These are phyloP conservation scores for Panicum virgatum DNA, from an alignment of 202 grass and related monocot genomes.

Conservation along the genomic window DNA sequence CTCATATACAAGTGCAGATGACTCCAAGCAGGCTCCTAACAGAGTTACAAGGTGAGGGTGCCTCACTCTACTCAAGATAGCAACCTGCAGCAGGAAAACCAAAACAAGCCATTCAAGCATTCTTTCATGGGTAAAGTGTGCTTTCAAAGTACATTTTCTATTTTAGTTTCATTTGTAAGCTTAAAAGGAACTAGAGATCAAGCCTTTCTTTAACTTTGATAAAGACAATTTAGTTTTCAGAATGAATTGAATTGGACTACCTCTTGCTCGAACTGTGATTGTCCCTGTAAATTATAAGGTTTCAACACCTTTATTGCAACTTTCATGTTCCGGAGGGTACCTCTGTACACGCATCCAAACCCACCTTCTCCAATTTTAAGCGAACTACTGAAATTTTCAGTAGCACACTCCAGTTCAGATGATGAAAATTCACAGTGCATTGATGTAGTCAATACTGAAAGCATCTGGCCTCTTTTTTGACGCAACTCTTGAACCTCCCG, in stretches of 20 bases:
- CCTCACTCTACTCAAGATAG: slow-evolving; percentile 62
- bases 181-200: background rate
- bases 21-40: slow-evolving; percentile 58
- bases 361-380: slow-evolving; percentile 77
- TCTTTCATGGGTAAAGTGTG: background rate
- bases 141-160: slow-evolving; percentile 2
- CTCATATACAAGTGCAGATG: slow-evolving; percentile 53
- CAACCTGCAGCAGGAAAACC: slow-evolving; percentile 51
- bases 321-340: slow-evolving; percentile 47
- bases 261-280: slow-evolving; percentile 70
- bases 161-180: slow-evolving; percentile 5
- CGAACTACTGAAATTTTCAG: slow-evolving; percentile 51
- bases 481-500: slow-evolving; percentile 55
- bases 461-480: slow-evolving; percentile 45
- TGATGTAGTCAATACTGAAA: slow-evolving; percentile 32
- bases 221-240: slow-evolving; percentile 14
- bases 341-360: slow-evolving; percentile 62
- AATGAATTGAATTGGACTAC: slow-evolving; percentile 36
- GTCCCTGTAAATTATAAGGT: slow-evolving; percentile 50
- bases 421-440: slow-evolving; percentile 56
- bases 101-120: slow-evolving; percentile 1
- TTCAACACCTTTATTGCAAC: slow-evolving; percentile 77
- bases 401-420: slow-evolving; percentile 59
- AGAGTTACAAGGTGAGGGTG: slow-evolving; percentile 65
- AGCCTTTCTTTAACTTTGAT: background rate